Evolutionary conservation across 176 grass and related monocot species (phyloP).

Genomic region (Urochloa ruziziensis): DNA sequence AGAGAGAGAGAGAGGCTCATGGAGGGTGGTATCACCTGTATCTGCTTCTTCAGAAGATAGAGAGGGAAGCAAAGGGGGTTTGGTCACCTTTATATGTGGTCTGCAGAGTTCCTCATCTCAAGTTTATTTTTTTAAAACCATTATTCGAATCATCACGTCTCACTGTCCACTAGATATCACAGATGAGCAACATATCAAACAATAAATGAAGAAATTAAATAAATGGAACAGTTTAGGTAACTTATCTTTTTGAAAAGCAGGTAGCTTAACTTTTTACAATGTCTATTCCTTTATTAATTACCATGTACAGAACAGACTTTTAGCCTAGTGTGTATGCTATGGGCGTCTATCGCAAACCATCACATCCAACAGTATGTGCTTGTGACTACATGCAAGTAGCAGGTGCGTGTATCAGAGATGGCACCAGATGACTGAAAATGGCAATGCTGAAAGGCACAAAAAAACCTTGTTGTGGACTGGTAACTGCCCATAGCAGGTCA

Average conservation of each 20-base stretch:
- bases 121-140: not conserved
- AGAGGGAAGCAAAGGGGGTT: not conserved
- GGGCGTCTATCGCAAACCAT: constrained; percentile 5
- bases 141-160: constrained; percentile 13
- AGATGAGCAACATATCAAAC: not conserved
- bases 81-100: constrained; percentile 35
- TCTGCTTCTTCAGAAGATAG: constrained; percentile 17
- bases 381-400: not conserved
- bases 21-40: constrained; percentile 24
- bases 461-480: constrained; percentile 64
- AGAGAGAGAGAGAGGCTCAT: not conserved
- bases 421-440: constrained; percentile 14
- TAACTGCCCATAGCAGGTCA: constrained; percentile 64
- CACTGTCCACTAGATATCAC: constrained; percentile 11
- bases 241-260: too few species aligned
- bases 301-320: not conserved
- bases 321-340: not conserved
- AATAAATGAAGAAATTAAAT: not conserved
- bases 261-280: not conserved
- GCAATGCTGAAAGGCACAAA: constrained; percentile 37
- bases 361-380: not conserved
- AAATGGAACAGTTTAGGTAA: not conserved
- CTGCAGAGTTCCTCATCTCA: constrained; percentile 18
- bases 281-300: not conserved
- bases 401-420: constrained; percentile 33